Evolutionary conservation across 169 alveolate species (phyloP).

Genomic region (Babesia ovis): DNA sequence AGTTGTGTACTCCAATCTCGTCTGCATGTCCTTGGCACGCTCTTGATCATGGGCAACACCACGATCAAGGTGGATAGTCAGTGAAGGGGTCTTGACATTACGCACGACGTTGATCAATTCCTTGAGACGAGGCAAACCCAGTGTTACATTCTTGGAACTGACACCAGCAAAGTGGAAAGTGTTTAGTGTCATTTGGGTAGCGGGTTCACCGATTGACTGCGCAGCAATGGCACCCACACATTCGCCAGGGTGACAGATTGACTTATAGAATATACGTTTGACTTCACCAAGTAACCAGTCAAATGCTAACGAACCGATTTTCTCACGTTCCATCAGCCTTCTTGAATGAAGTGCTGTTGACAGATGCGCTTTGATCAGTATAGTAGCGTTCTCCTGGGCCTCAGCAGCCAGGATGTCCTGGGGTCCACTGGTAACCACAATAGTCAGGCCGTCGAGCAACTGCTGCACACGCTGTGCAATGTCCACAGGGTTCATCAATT

Average conservation of each 20-base stretch:
- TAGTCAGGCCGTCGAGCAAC: constrained; percentile 74
- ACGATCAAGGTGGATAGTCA: constrained; percentile 90
- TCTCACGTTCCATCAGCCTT: constrained; percentile 90
- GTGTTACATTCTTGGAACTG: constrained; percentile 98
- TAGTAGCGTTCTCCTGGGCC: constrained; percentile 90
- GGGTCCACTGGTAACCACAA: constrained; percentile 78
- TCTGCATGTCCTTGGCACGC: constrained; percentile 91
- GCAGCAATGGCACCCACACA: constrained; percentile 99
- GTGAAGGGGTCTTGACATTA: constrained; percentile 97
- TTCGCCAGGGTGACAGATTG: constrained; percentile 99
- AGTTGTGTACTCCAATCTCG: constrained; percentile 94
- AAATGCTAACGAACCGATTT: constrained; percentile 90
- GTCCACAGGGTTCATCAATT: constrained; percentile 78
- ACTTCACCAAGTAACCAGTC: constrained; percentile 98
- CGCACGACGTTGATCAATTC: constrained; percentile 99
- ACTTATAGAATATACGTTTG: constrained; percentile 89
- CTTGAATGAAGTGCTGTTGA: constrained; percentile 91
- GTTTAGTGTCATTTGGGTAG: constrained; percentile 99
- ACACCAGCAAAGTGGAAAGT: constrained; percentile 99
- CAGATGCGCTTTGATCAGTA: constrained; percentile 92
- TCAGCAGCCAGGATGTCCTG: constrained; percentile 81
- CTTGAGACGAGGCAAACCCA: constrained; percentile 98
- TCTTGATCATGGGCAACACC: constrained; percentile 87
- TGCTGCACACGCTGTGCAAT: constrained; percentile 79
- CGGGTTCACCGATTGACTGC: constrained; percentile 99